Conservation (phyloP, 2,329 filamentous ascomycete genomes). For the Fusarium avenaceum region DNA sequence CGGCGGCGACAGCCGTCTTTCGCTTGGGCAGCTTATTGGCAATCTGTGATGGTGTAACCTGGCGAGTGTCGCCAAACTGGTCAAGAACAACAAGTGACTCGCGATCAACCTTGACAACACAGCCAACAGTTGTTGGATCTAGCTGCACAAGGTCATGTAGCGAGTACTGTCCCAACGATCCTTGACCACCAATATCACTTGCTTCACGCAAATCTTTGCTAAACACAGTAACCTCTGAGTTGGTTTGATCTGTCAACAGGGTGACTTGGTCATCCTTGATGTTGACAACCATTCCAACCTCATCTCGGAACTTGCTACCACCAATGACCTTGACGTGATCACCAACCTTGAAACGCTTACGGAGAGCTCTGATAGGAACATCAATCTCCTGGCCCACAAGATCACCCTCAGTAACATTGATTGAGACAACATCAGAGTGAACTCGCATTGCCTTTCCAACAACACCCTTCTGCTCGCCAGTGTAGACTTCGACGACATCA, state of each 20-base stretch:
- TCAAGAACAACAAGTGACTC: slow-evolving; percentile 92
- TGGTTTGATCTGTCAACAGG: slow-evolving; percentile 90
- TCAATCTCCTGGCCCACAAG: slow-evolving; percentile 88
- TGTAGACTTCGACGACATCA: slow-evolving; percentile 96
- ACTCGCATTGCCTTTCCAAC: slow-evolving; percentile 88
- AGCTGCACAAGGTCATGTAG: slow-evolving; percentile 95
- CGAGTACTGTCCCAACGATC: slow-evolving; percentile 87
- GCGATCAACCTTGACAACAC: slow-evolving; percentile 93
- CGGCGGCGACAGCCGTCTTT: slow-evolving; percentile 88
- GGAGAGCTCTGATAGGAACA: slow-evolving; percentile 89
- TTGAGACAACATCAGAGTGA: slow-evolving; percentile 90
- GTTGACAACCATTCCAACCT: slow-evolving; percentile 96
- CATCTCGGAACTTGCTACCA: slow-evolving; percentile 92
- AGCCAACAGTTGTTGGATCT: slow-evolving; percentile 91
- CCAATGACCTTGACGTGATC: slow-evolving; percentile 99
- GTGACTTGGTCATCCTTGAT: slow-evolving; percentile 94
- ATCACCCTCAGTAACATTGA: slow-evolving; percentile 86
- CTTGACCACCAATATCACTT: slow-evolving; percentile 89
- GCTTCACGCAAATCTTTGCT: slow-evolving; percentile 96
- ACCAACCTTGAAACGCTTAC: slow-evolving; percentile 92
- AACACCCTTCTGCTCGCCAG: slow-evolving; percentile 94
- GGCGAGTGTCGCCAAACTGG: slow-evolving; percentile 86
- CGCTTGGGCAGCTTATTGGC: slow-evolving; percentile 88
- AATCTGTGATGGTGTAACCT: slow-evolving; percentile 90
- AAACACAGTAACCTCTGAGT: slow-evolving; percentile 95